phyloP scores from a whole-genome alignment of 495 filamentous ascomycete genomes.

The Venustampulla echinocandica region DNA sequence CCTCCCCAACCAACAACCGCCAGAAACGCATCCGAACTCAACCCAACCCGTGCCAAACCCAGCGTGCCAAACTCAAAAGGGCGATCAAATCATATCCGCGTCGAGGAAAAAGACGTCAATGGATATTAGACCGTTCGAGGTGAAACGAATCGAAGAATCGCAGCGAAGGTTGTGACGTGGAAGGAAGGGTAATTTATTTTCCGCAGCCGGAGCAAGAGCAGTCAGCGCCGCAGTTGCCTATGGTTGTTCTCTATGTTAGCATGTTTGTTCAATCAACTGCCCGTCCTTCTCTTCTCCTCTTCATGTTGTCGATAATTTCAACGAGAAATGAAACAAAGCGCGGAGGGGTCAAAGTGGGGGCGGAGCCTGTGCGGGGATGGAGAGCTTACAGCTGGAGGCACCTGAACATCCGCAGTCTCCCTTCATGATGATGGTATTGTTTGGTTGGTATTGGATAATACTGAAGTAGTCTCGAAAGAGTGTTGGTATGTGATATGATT shows the following conservation, averaged over 20 bases:
- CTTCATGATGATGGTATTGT: slow-evolving; percentile 13
- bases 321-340: not conserved
- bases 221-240: slow-evolving; percentile 13
- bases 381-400: slow-evolving; percentile 10
- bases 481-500: not conserved
- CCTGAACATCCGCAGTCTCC: slow-evolving; percentile 15
- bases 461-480: not conserved
- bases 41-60: not conserved
- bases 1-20: not conserved
- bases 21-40: no score
- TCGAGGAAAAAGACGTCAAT: not conserved
- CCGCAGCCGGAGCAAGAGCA: slow-evolving; percentile 12
- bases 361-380: no score
- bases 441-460: not conserved
- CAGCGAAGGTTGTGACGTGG: not conserved
- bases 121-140: not conserved
- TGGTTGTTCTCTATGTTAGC: not conserved
- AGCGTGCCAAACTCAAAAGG: not conserved
- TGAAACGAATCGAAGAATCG: slow-evolving; percentile 1
- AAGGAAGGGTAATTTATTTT: no score
- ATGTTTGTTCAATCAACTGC: not conserved
- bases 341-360: not conserved
- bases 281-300: not conserved
- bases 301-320: not conserved
- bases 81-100: not conserved